Evolutionary conservation across 129 eudicot genomes (phyloP), one percentile per base, ranked within the genome.

Genomic region (Oenanthe sinensis): DNA sequence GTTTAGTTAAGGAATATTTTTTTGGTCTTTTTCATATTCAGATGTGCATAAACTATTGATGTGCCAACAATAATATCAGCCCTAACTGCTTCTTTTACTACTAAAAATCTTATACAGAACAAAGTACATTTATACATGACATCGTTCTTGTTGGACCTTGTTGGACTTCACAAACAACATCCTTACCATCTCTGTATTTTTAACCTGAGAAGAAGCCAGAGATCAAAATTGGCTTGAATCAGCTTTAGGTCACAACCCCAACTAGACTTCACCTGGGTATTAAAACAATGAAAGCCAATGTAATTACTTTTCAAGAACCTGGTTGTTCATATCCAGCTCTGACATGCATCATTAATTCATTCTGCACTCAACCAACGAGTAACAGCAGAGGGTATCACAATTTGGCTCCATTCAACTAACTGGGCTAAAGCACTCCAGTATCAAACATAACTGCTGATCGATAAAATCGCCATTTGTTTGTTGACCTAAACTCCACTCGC

Each of bases 401-500:
- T 22, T 33, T 30, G 79, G 24, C n/a, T 75, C 24, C 78, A 49
- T 28, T 58, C 45, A 14, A 46, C 14, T 36, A 19, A 44, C n/a
- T 58, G 65, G 75, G 63, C 75, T 47, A 33, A 2, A 63, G 40
- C 28, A 19, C 39, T 30, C 22, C 12, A 39, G 17, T 62, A 77
- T 69, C 30, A 20, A 82, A 52, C 60, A 55, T 60, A 33, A 39
- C 36, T 17, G 48, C 28, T 55, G 46, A 70, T 73, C 48, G 75
- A 22, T 50, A 54, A 72, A 74, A 74, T 60, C 28, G 13, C 7
- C 60, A 46, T 10, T 36, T 65, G 48, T 47, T 65, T 71, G 36
- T 33, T 54, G 52, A 48, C 70, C 75, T 83, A 92, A 74, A 79
- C 81, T 54, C 88, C 78, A 16, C 90, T 90, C 0, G 84, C 60